These are phyloP conservation scores for Cercospora sp. DNA, from an alignment of 2,329 filamentous ascomycete genomes.

Conservation along the genomic window DNA sequence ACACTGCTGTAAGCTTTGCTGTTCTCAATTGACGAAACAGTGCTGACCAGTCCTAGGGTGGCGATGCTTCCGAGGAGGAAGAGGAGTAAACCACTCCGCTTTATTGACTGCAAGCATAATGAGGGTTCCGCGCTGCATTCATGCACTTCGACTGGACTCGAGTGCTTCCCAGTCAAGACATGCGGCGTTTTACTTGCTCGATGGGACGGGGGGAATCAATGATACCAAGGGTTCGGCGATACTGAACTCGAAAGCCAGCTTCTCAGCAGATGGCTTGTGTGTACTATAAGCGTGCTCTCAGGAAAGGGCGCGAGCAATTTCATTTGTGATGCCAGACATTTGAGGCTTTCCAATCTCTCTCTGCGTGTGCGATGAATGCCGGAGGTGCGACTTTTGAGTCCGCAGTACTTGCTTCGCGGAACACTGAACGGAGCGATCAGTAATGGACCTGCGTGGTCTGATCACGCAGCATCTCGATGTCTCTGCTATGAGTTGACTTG, in stretches of 20 bases:
- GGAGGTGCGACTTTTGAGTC: not conserved
- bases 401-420: not conserved
- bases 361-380: not conserved
- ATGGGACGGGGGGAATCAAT: slow-evolving; percentile 19
- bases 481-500: not conserved
- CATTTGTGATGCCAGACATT: slow-evolving; percentile 1
- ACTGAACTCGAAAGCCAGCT: slow-evolving; percentile 24
- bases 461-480: not conserved
- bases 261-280: slow-evolving; percentile 23
- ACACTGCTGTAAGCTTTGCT: slow-evolving; percentile 66
- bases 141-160: slow-evolving; percentile 6
- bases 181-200: slow-evolving; percentile 24
- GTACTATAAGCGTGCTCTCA: slow-evolving; percentile 23
- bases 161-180: slow-evolving; percentile 15
- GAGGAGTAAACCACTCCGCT: slow-evolving; percentile 35
- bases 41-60: slow-evolving; percentile 35
- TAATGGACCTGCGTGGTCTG: not conserved
- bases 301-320: slow-evolving; percentile 11
- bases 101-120: not conserved
- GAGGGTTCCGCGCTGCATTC: not conserved
- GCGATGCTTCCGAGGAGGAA: slow-evolving; percentile 42
- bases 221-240: slow-evolving; percentile 25
- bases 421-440: not conserved
- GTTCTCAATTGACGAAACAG: not conserved
- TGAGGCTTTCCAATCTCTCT: not conserved